phyloP scores from a whole-genome alignment of 108 stramenopile species.

The Conticribra weissflogii region DNA sequence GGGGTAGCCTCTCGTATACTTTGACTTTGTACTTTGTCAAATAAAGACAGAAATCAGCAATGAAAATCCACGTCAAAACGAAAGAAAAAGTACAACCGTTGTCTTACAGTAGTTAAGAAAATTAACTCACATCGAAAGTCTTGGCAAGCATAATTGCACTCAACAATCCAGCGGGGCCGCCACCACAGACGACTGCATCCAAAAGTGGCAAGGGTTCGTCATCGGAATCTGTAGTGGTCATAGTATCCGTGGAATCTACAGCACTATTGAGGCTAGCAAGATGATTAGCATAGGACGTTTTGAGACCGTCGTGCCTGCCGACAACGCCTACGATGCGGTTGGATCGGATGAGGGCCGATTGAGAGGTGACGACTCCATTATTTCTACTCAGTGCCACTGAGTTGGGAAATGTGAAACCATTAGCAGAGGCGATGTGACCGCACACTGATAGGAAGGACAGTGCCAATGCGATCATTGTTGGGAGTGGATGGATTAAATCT shows the following conservation, averaged over 20 bases:
- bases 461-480: not conserved
- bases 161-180: conserved; percentile 74
- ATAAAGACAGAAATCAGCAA: not conserved
- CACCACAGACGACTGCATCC: conserved; percentile 69
- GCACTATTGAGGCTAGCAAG: too few species aligned
- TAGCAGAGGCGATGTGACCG: not conserved
- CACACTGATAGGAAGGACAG: not conserved
- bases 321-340: too few species aligned
- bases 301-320: too few species aligned
- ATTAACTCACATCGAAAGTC: conserved; percentile 2
- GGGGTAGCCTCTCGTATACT: conserved; percentile 65
- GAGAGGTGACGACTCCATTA: too few species aligned
- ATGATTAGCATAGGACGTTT: too few species aligned
- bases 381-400: too few species aligned
- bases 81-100: not conserved
- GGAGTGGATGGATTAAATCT: too few species aligned
- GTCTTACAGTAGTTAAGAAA: too few species aligned
- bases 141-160: conserved; percentile 68
- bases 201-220: conserved; percentile 1
- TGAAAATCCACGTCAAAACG: not conserved
- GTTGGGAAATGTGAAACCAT: not conserved
- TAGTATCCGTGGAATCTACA: not conserved
- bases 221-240: not conserved
- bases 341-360: too few species aligned
- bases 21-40: conserved; percentile 41